Evolutionary conservation across 495 filamentous ascomycete genomes (phyloP), one percentile per base, ranked within the genome.

Genomic region (Penicillium soppii): DNA sequence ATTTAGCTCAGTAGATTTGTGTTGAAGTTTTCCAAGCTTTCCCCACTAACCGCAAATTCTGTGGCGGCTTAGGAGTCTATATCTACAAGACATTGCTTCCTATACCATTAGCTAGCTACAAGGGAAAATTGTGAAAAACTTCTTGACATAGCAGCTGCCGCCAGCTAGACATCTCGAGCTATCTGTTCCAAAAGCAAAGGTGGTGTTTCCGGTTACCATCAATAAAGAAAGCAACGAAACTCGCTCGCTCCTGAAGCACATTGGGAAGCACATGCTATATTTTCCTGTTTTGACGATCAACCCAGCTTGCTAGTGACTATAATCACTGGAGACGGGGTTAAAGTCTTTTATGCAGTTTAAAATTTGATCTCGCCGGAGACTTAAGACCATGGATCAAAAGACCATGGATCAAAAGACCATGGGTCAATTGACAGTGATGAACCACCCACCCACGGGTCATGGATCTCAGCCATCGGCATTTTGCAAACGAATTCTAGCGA

Each of bases 291-390:
- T 45, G 78, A 81, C 50, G 57, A 59, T 5, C 75, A 80, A 50
- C 75, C 77, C 2, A 60, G 55, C 7, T 55, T 80, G n/a, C 68
- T 74, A 5, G 71, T 77, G 8, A 74, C 66, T 0, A 69, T 81
- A 29, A 56, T 81, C 36, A 81, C 78, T 0, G 78, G 77, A 10
- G 59, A 57, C 3, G 78, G 78, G 8, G 69, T 77, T 2, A 71
- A 71, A 38, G 73, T 74, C 0, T 82, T 82, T 46, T 82, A 73
- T 50, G 76, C 78, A 0, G 78, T 78, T 0, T 69, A 73, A 21
- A 77, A 80, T 54, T 47, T 80, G 33, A 59, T 54, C 53, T 8
- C 40, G 41, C 22, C 50, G 46, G 3, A 37, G 35, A n/a, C n/a
- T n/a, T n/a, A n/a, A n/a, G n/a, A n/a, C n/a, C n/a, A n/a, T n/a